phyloP scores from a whole-genome alignment of 805 yeast species.

The Yarrowia divulgata region DNA sequence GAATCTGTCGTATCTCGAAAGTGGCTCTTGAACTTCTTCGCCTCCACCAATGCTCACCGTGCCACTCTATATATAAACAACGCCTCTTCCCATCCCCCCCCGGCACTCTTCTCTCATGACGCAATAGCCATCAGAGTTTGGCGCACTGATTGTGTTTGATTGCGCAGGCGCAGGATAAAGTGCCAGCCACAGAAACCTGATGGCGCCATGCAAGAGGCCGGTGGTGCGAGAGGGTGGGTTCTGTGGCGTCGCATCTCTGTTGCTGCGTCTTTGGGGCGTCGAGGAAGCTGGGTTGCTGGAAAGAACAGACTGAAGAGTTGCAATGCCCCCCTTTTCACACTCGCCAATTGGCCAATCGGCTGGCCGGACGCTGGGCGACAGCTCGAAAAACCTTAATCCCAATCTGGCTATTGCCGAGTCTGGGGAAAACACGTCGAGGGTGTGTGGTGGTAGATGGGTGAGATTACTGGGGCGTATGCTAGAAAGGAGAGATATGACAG shows the following conservation, averaged over 20 bases:
- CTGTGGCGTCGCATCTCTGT: background rate
- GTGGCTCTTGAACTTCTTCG: background rate
- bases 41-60: background rate
- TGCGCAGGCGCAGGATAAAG: slow-evolving; percentile 35
- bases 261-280: background rate
- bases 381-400: background rate
- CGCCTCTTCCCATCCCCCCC: background rate
- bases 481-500: too few relatives aligned
- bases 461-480: too few relatives aligned
- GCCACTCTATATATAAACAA: background rate
- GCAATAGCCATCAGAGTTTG: slow-evolving; percentile 25
- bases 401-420: too few relatives aligned
- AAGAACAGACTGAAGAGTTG: too few relatives aligned
- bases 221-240: background rate
- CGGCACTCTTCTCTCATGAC: background rate
- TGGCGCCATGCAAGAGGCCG: background rate
- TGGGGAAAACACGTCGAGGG: too few relatives aligned
- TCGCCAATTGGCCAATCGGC: background rate
- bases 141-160: slow-evolving; percentile 38
- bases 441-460: too few relatives aligned
- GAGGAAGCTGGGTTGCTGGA: too few relatives aligned
- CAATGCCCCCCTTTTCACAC: background rate
- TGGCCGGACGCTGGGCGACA: background rate
- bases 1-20: background rate
- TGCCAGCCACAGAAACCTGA: slow-evolving; percentile 17